Evolutionary conservation across 495 filamentous ascomycete species (phyloP), one percentile per base, ranked within the genome.

Genomic region (Aspergillus carlsbadensis): DNA sequence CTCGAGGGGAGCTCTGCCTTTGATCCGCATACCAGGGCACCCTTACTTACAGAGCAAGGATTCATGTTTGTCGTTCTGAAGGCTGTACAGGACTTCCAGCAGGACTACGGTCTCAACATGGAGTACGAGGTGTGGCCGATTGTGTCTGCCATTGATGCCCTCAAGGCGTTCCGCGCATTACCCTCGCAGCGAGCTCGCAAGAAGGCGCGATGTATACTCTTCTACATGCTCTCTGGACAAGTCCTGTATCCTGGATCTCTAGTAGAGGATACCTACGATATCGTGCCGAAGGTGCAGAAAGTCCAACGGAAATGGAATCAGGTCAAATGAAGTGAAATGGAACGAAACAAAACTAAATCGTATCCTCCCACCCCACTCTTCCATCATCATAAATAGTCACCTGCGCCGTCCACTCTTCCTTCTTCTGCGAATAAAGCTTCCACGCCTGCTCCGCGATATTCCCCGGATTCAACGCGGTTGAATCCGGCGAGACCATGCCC

Each of bases 371-470:
- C n/a, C 13, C 24, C 4, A 48, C n/a, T 3, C 1, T 35, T 13
- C 45, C 45, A 17, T 33, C 31, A 34, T 48, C 45, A 17, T 34
- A 35, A 35, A 48, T 34, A 5, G 45, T 48, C 24, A 43, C 51
- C 15, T 54, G 51, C 15, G 8, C 24, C 17, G 26, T 54, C 51
- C 36, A 54, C 17, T 54, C 24, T 14, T 15, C 22, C 5, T 26
- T n/a, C 36, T 42, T 22, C 39, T 54, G 51, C 20, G 13, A 2
- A 33, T 43, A 54, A 2, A 54, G 18, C 39, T 44, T 33, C 51
- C 51, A 54, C 7, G 51, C 51, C 35, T 41, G 26, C 15, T 54
- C 51, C 0, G 51, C 51, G 44, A 54, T 43, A 13, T 42, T 42
- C 21, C n/a, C 26, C 13, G 51, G 51, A 18, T 43, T 54, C 51